Percentiles rank a stretch among this genome's conserved stretches.
phyloP scores from a whole-genome alignment of 257 asterid species.

The Salvia splendens region DNA sequence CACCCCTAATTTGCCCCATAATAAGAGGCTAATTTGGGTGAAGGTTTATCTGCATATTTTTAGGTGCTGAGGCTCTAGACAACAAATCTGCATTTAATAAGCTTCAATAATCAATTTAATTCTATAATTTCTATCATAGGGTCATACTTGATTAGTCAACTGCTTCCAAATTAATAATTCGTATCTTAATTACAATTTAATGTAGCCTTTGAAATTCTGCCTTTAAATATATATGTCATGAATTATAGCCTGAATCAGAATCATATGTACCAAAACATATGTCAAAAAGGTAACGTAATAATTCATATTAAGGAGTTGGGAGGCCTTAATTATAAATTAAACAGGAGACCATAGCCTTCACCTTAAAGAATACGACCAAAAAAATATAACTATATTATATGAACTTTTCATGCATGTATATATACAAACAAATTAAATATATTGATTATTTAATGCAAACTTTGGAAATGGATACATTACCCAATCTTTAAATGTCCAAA shows the following conservation, averaged over 20 bases:
- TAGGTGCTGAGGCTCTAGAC: too few relatives aligned
- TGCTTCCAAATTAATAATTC: too few relatives aligned
- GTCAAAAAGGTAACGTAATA: slow-evolving; percentile 24
- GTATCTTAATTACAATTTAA: too few relatives aligned
- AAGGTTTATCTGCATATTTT: too few relatives aligned
- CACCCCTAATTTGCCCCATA: too few relatives aligned
- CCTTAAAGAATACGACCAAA: neutral
- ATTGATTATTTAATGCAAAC: slow-evolving; percentile 12
- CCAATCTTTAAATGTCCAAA: neutral
- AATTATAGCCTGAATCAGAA: slow-evolving; percentile 23
- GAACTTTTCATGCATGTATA: neutral
- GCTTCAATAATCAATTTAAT: too few relatives aligned
- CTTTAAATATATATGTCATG: neutral
- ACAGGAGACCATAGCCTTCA: neutral
- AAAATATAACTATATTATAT: neutral
- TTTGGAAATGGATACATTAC: too few relatives aligned
- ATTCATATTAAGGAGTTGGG: slow-evolving; percentile 19
- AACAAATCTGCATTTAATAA: too few relatives aligned
- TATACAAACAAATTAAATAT: neutral
- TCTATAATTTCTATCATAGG: too few relatives aligned
- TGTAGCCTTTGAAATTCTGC: neutral
- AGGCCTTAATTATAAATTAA: slow-evolving; percentile 9
- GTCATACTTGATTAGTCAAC: too few relatives aligned
- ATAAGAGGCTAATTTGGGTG: neutral
- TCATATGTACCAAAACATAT: slow-evolving; percentile 22